phyloP scores from a whole-genome alignment of 805 yeast genomes.

The Ogataea neopini region DNA sequence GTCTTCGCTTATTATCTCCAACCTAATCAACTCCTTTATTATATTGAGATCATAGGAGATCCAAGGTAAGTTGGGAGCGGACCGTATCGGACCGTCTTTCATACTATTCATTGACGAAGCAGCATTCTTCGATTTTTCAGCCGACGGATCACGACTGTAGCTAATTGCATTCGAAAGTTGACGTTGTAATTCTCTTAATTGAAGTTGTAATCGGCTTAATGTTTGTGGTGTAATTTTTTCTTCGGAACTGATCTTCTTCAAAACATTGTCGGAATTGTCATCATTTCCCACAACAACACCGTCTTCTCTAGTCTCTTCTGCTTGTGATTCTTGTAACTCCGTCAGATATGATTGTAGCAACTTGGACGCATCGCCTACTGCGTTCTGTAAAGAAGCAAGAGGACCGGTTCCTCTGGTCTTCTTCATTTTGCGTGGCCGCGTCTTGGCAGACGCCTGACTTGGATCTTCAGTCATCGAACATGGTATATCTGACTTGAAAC shows the following conservation, averaged over 20 bases:
- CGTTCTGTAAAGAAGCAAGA: constrained; percentile 28
- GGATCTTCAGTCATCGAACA: constrained; percentile 56
- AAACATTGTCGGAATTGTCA: not conserved
- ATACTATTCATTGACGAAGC: constrained; percentile 38
- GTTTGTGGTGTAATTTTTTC: constrained; percentile 25
- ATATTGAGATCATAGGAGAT: constrained; percentile 40
- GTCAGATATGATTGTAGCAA: constrained; percentile 27
- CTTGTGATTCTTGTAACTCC: constrained; percentile 11
- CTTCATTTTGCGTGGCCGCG: constrained; percentile 36
- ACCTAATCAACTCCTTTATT: constrained; percentile 39
- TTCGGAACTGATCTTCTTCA: constrained; percentile 9
- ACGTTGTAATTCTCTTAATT: constrained; percentile 35
- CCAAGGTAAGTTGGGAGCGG: constrained; percentile 37
- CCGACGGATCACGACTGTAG: constrained; percentile 8
- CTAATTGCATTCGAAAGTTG: constrained; percentile 31
- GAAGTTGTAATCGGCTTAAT: constrained; percentile 30
- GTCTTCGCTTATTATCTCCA: constrained; percentile 35
- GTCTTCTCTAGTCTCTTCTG: constrained; percentile 6
- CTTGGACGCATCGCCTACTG: constrained; percentile 29
- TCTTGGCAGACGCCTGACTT: constrained; percentile 42
- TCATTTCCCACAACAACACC: not conserved
- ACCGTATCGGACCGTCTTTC: constrained; percentile 38
- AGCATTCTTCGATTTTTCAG: constrained; percentile 11
- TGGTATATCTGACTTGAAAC: constrained; percentile 43
- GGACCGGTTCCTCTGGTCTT: constrained; percentile 31